Percentiles rank a stretch among this genome's conserved stretches.
These are phyloP conservation scores for Metschnikowia cubensis DNA, from an alignment of 805 yeast species.

Conservation along the genomic window DNA sequence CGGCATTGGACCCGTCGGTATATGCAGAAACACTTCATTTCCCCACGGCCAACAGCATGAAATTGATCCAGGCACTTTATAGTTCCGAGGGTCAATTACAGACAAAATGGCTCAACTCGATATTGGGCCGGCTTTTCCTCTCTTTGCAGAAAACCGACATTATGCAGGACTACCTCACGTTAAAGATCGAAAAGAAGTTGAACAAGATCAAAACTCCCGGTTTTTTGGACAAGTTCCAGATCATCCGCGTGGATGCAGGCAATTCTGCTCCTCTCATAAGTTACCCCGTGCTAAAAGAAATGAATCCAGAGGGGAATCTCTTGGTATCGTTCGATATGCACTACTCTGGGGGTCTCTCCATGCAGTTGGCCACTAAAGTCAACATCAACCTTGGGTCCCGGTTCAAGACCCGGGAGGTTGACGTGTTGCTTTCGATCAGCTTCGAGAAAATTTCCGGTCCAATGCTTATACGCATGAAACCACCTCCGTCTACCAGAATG, in stretches of 20 bases:
- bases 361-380: conserved; percentile 78
- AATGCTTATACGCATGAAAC: conserved; percentile 63
- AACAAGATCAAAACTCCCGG: conserved; percentile 82
- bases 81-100: conserved; percentile 80
- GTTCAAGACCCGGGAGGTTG: conserved; percentile 72
- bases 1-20: conserved; percentile 42
- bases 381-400: conserved; percentile 71
- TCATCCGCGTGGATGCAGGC: conserved; percentile 72
- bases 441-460: conserved; percentile 72
- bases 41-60: conserved; percentile 65
- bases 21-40: conserved; percentile 74
- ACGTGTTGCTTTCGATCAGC: conserved; percentile 65
- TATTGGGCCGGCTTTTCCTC: conserved; percentile 78
- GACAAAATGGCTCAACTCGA: conserved; percentile 87
- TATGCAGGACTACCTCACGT: conserved; percentile 54
- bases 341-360: conserved; percentile 72
- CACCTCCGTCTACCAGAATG: conserved; percentile 85
- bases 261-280: conserved; percentile 76
- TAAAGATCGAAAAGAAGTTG: conserved; percentile 65
- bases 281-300: conserved; percentile 60
- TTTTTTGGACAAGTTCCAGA: conserved; percentile 76
- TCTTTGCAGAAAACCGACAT: conserved; percentile 68
- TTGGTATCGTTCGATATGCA: conserved; percentile 56
- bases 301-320: conserved; percentile 78
- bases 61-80: conserved; percentile 70